Evolutionary conservation across 2,329 filamentous ascomycete genomes (phyloP).

Genomic region (Biscogniauxia sp.): DNA sequence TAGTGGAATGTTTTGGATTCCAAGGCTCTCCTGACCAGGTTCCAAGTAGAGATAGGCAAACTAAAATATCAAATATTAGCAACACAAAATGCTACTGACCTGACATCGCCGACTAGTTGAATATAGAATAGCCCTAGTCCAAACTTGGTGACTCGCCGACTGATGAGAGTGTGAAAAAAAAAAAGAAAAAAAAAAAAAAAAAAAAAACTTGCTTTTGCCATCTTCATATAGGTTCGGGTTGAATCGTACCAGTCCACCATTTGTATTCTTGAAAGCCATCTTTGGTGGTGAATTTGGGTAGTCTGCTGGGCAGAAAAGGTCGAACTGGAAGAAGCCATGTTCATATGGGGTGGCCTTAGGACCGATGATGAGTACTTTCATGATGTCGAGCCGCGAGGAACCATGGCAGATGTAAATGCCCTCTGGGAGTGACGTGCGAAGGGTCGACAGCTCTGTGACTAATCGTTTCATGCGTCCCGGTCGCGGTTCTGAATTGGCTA

Average conservation of each 20-base stretch:
- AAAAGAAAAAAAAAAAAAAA: background rate
- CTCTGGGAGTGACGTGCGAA: conserved; percentile 46
- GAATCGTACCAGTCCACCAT: conserved; percentile 37
- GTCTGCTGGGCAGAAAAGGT: conserved; percentile 41
- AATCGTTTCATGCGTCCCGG: conserved; percentile 47
- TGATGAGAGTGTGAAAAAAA: background rate
- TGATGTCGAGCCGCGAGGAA: conserved; percentile 44
- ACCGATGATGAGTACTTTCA: conserved; percentile 50
- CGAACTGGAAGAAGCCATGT: conserved; percentile 54
- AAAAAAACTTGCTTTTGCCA: conserved; percentile 41
- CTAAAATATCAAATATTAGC: conserved; percentile 36
- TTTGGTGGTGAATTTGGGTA: conserved; percentile 44
- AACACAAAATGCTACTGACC: background rate
- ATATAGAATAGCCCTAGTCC: too few species aligned
- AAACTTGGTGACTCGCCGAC: background rate
- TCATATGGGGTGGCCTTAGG: conserved; percentile 51
- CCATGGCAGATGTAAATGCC: conserved; percentile 51
- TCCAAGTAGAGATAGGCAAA: conserved; percentile 49
- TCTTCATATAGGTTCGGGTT: conserved; percentile 52
- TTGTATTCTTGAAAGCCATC: conserved; percentile 45
- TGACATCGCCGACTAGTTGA: too few species aligned
- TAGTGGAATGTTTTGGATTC: conserved; percentile 44
- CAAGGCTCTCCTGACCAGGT: conserved; percentile 49
- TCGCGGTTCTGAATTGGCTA: conserved; percentile 10
- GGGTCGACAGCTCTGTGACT: conserved; percentile 42